These are phyloP conservation scores for Oxalis stricta DNA, from an alignment of 441 rosid genomes.

Conservation along the genomic window DNA sequence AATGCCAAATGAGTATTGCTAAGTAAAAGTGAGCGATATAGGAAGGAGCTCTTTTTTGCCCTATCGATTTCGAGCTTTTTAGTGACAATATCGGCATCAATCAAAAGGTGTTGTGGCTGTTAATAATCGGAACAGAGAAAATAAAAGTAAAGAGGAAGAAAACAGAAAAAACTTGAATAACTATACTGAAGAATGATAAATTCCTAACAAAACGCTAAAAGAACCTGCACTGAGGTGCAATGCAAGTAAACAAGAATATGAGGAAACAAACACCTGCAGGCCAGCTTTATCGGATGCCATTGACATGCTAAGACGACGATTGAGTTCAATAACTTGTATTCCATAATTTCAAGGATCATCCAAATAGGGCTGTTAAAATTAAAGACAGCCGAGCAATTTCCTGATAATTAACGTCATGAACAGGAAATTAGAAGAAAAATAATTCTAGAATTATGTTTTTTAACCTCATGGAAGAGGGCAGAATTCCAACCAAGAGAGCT, in stretches of 20 bases:
- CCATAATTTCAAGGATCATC: conserved; percentile 63
- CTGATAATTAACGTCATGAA: not conserved
- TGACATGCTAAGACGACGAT: conserved; percentile 55
- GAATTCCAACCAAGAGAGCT: conserved; percentile 76
- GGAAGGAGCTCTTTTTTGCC: conserved; percentile 50
- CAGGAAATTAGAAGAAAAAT: not conserved
- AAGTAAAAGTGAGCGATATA: conserved; percentile 42
- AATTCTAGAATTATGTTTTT: conserved; percentile 1
- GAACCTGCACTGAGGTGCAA: too few species aligned
- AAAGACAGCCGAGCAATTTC: not conserved
- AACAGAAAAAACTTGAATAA: not conserved
- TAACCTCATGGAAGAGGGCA: conserved; percentile 79
- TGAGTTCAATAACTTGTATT: conserved; percentile 42
- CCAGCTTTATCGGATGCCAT: conserved; percentile 54
- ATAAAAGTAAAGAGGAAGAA: not conserved
- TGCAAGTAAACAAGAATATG: too few species aligned
- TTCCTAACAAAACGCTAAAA: not conserved
- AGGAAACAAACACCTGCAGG: conserved; percentile 75
- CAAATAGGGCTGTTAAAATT: conserved; percentile 41
- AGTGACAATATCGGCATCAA: conserved; percentile 59
- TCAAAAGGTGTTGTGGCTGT: conserved; percentile 91
- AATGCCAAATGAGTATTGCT: conserved; percentile 53
- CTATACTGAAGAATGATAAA: not conserved
- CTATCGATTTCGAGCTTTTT: conserved; percentile 74
- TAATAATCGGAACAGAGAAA: conserved; percentile 1